These are phyloP conservation scores for Roridomyces roridus DNA, from an alignment of 768 basidiomycete species.

Conservation along the genomic window DNA sequence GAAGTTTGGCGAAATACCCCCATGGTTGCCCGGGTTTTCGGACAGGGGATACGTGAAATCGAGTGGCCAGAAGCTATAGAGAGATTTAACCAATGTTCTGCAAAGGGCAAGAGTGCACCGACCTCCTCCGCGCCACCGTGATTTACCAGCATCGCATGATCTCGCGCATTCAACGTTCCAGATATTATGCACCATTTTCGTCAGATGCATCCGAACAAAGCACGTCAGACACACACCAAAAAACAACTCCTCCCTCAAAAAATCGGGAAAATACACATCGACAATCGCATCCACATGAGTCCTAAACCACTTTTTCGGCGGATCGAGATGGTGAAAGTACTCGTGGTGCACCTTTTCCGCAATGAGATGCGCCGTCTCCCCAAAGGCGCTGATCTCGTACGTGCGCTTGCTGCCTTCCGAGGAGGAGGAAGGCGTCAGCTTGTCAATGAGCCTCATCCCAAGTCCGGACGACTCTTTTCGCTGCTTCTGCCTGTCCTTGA, in stretches of 20 bases:
- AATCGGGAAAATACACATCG: constrained; percentile 35
- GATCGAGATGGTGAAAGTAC: constrained; percentile 49
- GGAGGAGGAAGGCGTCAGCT: not conserved
- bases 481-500: not conserved
- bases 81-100: too few species aligned
- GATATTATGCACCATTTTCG: constrained; percentile 41
- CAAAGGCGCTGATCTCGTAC: constrained; percentile 2
- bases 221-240: constrained; percentile 24
- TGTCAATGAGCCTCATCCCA: not conserved
- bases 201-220: not conserved
- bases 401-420: constrained; percentile 32
- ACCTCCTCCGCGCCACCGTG: constrained; percentile 12
- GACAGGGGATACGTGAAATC: constrained; percentile 5
- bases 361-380: constrained; percentile 51
- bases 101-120: not conserved
- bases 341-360: constrained; percentile 50
- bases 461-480: not conserved
- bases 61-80: not conserved
- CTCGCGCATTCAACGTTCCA: constrained; percentile 55
- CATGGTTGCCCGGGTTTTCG: constrained; percentile 2
- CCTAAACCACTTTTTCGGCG: constrained; percentile 55
- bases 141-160: constrained; percentile 57
- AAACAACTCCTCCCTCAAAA: constrained; percentile 44
- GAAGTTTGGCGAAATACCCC: constrained; percentile 8
- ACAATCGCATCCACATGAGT: constrained; percentile 53